Evolutionary conservation across 257 asterid species (phyloP), one percentile per base, ranked within the genome.

Genomic region (Avicennia marina): DNA sequence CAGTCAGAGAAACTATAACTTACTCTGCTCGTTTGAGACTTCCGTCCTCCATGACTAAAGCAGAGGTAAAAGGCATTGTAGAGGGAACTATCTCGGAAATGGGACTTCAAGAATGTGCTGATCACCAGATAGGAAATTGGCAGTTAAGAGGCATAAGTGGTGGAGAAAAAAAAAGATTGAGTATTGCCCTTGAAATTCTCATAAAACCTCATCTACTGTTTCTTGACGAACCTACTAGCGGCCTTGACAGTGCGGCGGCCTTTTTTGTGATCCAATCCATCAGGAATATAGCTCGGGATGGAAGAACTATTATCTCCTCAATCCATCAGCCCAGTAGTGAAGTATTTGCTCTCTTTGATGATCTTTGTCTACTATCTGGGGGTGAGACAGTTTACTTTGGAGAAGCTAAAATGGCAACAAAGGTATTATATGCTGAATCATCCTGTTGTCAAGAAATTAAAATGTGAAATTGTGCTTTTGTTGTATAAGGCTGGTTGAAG

Each of bases 311-410:
- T 42, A 76, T 86, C 36, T 83, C 95, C 7, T 86, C 93, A 0
- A 77, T 85, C 55, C 95, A 85, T 73, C 95, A 85, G 73, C 95
- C 95, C 2, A 85, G 95, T 49, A 80, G 95, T 72, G 95, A 85
- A 73, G 95, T 85, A 18, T 85, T 82, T 8, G 81, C 91, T 0
- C 59, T 85, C 44, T 85, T 85, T 66, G 95, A 85, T 47, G 91
- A 82, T 55, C 87, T 85, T 7, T 85, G 70, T 62, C 63, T 85
- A 53, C 66, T 85, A 6, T 85, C 95, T 19, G 84, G 95, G 0
- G 95, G 95, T 38, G 89, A 85, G 67, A 58, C 79, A 1, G 84
- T 85, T 19, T 85, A 82, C 62, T 85, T 82, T 69, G 95, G 95
- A 21, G 86, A 80, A 67, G 91, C 95, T 39, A 75, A 80, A 70